These are phyloP conservation scores for Diatrype stigma DNA, from an alignment of 2,329 filamentous ascomycete species.

Conservation along the genomic window DNA sequence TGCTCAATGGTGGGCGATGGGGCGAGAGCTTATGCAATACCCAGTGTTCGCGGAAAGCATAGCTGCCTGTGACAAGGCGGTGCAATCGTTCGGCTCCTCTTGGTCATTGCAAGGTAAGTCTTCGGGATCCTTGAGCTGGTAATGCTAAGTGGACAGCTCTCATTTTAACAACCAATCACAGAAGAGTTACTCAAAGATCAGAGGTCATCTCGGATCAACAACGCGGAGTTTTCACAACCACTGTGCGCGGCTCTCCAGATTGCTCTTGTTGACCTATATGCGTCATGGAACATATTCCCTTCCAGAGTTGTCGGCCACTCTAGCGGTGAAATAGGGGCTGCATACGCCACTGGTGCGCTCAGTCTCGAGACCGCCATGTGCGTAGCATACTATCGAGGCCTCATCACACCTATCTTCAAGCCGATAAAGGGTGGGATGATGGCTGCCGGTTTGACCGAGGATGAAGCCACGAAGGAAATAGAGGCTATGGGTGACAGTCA, in stretches of 20 bases:
- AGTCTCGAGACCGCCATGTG: slow-evolving; percentile 26
- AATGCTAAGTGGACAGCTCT: not conserved
- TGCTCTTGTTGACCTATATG: slow-evolving; percentile 32
- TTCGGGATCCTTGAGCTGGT: not conserved
- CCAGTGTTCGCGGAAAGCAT: slow-evolving; percentile 6
- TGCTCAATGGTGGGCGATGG: slow-evolving; percentile 41
- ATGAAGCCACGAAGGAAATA: slow-evolving; percentile 1
- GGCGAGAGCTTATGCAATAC: slow-evolving; percentile 19
- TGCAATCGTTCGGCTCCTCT: slow-evolving; percentile 1
- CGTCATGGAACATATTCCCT: slow-evolving; percentile 25
- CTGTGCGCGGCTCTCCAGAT: slow-evolving; percentile 31
- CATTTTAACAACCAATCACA: not conserved
- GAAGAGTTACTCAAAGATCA: slow-evolving; percentile 10
- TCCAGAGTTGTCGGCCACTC: slow-evolving; percentile 34
- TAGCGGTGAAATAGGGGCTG: slow-evolving; percentile 37
- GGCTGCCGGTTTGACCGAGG: slow-evolving; percentile 17
- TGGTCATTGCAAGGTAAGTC: slow-evolving; percentile 4
- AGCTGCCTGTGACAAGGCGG: slow-evolving; percentile 5
- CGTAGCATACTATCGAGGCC: slow-evolving; percentile 33
- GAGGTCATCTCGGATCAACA: slow-evolving; percentile 5
- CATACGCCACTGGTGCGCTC: slow-evolving; percentile 30
- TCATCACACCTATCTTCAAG: slow-evolving; percentile 2
- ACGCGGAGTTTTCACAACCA: slow-evolving; percentile 20
- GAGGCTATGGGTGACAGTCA: not conserved
- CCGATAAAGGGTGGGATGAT: slow-evolving; percentile 34